phyloP scores from a whole-genome alignment of 78 protist species.

The Carpediemonas membranifera region DNA sequence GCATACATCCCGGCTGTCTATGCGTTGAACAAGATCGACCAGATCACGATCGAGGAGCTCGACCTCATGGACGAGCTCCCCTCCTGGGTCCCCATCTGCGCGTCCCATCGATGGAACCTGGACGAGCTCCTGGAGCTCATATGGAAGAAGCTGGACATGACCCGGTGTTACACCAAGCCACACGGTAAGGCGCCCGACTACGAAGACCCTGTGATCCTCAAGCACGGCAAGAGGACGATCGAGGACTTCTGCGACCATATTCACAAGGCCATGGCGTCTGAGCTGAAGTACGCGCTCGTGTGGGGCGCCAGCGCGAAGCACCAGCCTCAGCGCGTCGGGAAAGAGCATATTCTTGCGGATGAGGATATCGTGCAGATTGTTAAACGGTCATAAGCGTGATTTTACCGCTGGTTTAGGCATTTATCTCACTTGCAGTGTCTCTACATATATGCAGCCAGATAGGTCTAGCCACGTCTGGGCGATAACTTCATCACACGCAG shows the following conservation, averaged over 20 bases:
- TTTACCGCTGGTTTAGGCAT: no score
- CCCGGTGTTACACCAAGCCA: slow-evolving; percentile 94
- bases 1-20: slow-evolving; percentile 83
- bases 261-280: slow-evolving; percentile 63
- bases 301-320: slow-evolving; percentile 95
- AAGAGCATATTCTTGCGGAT: slow-evolving; percentile 80
- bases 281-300: slow-evolving; percentile 86
- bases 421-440: neutral
- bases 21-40: slow-evolving; percentile 91
- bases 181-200: slow-evolving; percentile 93
- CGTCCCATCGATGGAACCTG: slow-evolving; percentile 41
- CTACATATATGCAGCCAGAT: no score
- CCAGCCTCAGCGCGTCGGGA: slow-evolving; percentile 79
- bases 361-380: slow-evolving; percentile 95
- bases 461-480: no score
- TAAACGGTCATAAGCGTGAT: no score
- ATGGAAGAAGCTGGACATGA: slow-evolving; percentile 83
- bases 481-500: no score
- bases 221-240: slow-evolving; percentile 33
- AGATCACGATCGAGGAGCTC: slow-evolving; percentile 34
- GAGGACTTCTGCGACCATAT: slow-evolving; percentile 76
- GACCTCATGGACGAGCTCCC: slow-evolving; percentile 30
- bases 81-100: slow-evolving; percentile 40
- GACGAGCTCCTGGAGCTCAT: slow-evolving; percentile 77
- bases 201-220: slow-evolving; percentile 82